These are phyloP conservation scores for Piromyces finnis DNA, from an alignment of 192 early-diverging fungal species.

Conservation along the genomic window DNA sequence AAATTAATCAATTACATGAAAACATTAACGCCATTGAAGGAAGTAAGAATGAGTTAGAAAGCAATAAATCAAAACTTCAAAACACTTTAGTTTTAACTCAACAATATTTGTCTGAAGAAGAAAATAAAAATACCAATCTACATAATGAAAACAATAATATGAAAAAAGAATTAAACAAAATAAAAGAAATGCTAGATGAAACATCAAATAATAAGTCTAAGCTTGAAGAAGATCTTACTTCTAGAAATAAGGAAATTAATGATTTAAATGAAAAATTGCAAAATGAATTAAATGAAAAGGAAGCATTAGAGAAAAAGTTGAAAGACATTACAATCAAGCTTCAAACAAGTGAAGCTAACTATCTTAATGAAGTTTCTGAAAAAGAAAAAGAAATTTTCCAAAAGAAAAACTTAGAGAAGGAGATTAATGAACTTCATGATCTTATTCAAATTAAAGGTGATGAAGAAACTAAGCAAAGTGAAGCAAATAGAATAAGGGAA, in stretches of 20 bases:
- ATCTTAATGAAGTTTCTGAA: slow-evolving; percentile 13
- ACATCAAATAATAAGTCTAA: slow-evolving; percentile 12
- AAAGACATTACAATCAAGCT: slow-evolving; percentile 24
- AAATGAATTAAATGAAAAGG: slow-evolving; percentile 17
- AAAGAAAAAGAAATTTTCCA: neutral
- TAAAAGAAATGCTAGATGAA: slow-evolving; percentile 12
- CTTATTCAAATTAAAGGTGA: slow-evolving; percentile 31
- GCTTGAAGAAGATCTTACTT: slow-evolving; percentile 16
- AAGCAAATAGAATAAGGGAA: slow-evolving; percentile 26
- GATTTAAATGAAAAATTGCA: slow-evolving; percentile 13
- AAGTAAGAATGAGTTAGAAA: slow-evolving; percentile 15
- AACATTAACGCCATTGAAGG: slow-evolving; percentile 16
- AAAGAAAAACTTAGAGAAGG: slow-evolving; percentile 13
- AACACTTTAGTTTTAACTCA: slow-evolving; percentile 18
- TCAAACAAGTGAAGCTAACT: slow-evolving; percentile 11
- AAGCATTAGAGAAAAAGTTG: slow-evolving; percentile 20
- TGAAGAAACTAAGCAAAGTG: slow-evolving; percentile 28
- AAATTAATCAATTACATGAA: slow-evolving; percentile 17
- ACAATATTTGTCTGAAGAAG: slow-evolving; percentile 19
- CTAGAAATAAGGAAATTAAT: slow-evolving; percentile 21
- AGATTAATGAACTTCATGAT: slow-evolving; percentile 24
- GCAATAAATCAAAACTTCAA: slow-evolving; percentile 23
- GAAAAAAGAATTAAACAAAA: slow-evolving; percentile 15
- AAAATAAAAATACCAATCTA: slow-evolving; percentile 11
- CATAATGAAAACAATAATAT: slow-evolving; percentile 11